phyloP scores from a whole-genome alignment of 139 green algal species.

The Picochlorum sp. region DNA sequence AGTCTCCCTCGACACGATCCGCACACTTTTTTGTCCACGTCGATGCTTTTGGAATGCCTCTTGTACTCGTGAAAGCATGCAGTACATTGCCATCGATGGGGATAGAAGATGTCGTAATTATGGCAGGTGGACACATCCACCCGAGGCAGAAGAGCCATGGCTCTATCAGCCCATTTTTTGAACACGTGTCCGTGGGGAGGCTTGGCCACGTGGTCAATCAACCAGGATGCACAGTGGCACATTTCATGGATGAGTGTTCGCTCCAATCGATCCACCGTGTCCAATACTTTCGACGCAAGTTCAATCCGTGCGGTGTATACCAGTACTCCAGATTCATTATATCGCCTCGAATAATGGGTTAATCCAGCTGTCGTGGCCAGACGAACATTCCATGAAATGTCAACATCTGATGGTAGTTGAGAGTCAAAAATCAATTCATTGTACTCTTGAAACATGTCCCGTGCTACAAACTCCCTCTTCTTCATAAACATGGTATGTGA shows the following conservation, averaged over 20 bases:
- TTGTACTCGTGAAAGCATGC: conserved; percentile 37
- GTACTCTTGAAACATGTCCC: conserved; percentile 26
- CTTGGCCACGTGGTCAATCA: conserved; percentile 45
- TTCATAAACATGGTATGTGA: conserved; percentile 23
- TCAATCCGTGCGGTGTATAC: conserved; percentile 40
- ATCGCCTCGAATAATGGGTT: conserved; percentile 32
- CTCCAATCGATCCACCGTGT: conserved; percentile 35
- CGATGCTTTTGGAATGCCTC: conserved; percentile 52
- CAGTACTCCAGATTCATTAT: not conserved
- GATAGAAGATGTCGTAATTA: conserved; percentile 35
- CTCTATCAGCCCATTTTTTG: conserved; percentile 33
- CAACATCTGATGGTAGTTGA: conserved; percentile 35
- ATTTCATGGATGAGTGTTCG: conserved; percentile 57
- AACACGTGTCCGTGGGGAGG: conserved; percentile 53
- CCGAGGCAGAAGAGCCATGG: conserved; percentile 23
- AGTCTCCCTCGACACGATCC: conserved; percentile 34
- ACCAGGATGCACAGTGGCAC: conserved; percentile 55
- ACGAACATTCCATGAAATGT: conserved; percentile 46
- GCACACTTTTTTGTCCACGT: conserved; percentile 40
- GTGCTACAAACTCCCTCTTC: conserved; percentile 20
- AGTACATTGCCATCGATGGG: conserved; percentile 46
- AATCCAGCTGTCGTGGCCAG: conserved; percentile 51
- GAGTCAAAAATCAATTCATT: conserved; percentile 41
- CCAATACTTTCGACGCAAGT: conserved; percentile 51
- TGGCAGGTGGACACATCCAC: conserved; percentile 55